These are phyloP conservation scores for Lactarius psammicola DNA, from an alignment of 768 basidiomycete species.

Conservation along the genomic window DNA sequence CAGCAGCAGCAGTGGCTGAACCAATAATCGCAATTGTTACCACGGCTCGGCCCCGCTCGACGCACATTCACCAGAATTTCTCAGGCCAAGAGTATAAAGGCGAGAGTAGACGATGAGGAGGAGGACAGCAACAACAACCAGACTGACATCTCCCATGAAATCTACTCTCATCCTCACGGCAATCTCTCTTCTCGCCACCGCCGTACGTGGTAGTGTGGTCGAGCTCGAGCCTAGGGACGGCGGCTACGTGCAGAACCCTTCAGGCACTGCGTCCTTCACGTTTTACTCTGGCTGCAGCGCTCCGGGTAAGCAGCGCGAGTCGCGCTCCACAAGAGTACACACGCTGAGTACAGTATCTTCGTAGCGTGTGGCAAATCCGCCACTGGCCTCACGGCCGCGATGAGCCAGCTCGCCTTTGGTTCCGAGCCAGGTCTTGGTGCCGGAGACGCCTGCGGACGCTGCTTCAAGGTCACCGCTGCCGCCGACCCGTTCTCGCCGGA, in stretches of 20 bases:
- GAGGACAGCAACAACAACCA: background rate
- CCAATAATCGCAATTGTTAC: no score
- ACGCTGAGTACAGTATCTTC: background rate
- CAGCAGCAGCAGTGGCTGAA: no score
- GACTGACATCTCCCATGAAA: background rate
- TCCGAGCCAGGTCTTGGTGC: conserved; percentile 48
- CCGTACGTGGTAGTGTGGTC: background rate
- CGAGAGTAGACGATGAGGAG: background rate
- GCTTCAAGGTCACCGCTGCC: conserved; percentile 52
- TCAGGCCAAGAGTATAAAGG: conserved; percentile 1
- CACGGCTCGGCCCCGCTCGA: no score
- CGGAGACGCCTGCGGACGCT: conserved; percentile 62
- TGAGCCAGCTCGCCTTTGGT: conserved; percentile 59
- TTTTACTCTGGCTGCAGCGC: conserved; percentile 48
- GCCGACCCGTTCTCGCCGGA: conserved; percentile 52
- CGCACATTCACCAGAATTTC: background rate
- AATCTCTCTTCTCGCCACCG: background rate
- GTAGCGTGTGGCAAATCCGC: conserved; percentile 53
- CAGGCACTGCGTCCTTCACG: conserved; percentile 56
- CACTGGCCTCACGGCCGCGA: conserved; percentile 53
- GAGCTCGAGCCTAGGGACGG: conserved; percentile 33
- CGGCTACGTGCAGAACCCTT: conserved; percentile 54
- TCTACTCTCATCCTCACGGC: background rate
- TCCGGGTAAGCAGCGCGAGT: conserved; percentile 41
- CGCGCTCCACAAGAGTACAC: background rate